Base-by-base conservation (phyloP, 768 basidiomycete species). In the Gymnopilus dilepis region DNA sequence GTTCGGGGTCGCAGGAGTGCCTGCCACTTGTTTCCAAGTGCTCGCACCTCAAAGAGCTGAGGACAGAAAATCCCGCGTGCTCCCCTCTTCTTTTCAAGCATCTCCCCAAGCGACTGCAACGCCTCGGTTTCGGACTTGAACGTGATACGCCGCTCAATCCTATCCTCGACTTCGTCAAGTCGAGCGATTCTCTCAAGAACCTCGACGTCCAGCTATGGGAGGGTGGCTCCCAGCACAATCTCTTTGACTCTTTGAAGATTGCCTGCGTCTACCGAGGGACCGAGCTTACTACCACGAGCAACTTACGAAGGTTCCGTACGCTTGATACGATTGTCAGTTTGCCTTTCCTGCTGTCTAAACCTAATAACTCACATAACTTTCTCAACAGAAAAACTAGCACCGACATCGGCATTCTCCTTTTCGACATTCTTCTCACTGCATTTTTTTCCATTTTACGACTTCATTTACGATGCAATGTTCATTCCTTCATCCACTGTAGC, bases 191-290 rank as follows among this genome's bases (percentile, higher is more conserved):
- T 6, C 69, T 91, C 54, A 76, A 78, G 56, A 74, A 74, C 38
- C 71, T 92, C 34, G 85, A 83, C 9, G 73, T 88, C 43, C 82
- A 86, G 57, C 42, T 86, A 40, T 86, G 85, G 81, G 75, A 79
- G 41, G 80, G 80, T 38, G 84, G 85, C 2, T 73, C 81, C 45
- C 69, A 66, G 12, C 84, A 90, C 58, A 74, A 80, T 38, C 78
- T 83, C 63, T 77, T 89, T 33, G 67, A 83, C 22, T 76, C 78
- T 38, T 74, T 92, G 61, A 85, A 82, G 74, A 86, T 88, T 65
- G 83, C 82, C 4, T 92, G 90, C 72, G 87, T 86, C 15, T 79
- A 80, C 66, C 78, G 80, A 61, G 89, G 89, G 48, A 77, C 91
- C 45, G 81, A 82, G 28, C 70, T 91, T 65, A 72, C 74, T 56